Evolutionary conservation across 805 yeast genomes (phyloP).

Genomic region (Soucietia sequanensis): DNA sequence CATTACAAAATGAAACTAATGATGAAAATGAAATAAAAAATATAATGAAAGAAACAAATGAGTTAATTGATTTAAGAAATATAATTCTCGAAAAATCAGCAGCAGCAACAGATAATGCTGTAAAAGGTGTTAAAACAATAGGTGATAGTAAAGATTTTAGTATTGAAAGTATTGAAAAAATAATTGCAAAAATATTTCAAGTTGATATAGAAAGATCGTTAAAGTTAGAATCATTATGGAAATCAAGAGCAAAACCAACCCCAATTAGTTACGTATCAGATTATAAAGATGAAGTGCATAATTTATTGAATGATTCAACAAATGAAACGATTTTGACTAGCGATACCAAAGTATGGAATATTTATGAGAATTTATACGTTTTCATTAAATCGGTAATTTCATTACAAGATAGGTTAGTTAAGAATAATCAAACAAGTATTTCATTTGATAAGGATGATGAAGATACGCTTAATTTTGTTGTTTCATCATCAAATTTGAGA

Average conservation of each 20-base stretch:
- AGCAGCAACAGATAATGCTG: constrained; percentile 17
- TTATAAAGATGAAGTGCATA: constrained; percentile 11
- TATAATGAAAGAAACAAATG: constrained; percentile 65
- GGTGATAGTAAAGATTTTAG: constrained; percentile 14
- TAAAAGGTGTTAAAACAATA: constrained; percentile 22
- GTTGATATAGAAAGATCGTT: constrained; percentile 78
- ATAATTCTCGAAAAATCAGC: constrained; percentile 12
- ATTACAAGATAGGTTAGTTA: constrained; percentile 48
- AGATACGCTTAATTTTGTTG: constrained; percentile 86
- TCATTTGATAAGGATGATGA: constrained; percentile 94
- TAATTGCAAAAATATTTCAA: constrained; percentile 60
- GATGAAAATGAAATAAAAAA: constrained; percentile 64
- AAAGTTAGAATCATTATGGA: constrained; percentile 75
- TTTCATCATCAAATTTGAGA: constrained; percentile 78
- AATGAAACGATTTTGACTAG: constrained; percentile 22
- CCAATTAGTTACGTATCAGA: constrained; percentile 46
- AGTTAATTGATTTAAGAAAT: constrained; percentile 42
- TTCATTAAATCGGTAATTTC: constrained; percentile 48
- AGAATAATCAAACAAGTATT: constrained; percentile 35
- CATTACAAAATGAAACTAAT: constrained; percentile 49
- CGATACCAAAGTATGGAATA: constrained; percentile 57
- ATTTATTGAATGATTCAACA: constrained; percentile 9
- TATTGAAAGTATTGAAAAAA: constrained; percentile 29
- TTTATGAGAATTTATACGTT: constrained; percentile 60
- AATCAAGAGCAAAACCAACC: constrained; percentile 61